Evolutionary conservation across 106 monocot species (phyloP), one percentile per base, ranked within the genome.

Genomic region (Dioscorea zingiberensis): DNA sequence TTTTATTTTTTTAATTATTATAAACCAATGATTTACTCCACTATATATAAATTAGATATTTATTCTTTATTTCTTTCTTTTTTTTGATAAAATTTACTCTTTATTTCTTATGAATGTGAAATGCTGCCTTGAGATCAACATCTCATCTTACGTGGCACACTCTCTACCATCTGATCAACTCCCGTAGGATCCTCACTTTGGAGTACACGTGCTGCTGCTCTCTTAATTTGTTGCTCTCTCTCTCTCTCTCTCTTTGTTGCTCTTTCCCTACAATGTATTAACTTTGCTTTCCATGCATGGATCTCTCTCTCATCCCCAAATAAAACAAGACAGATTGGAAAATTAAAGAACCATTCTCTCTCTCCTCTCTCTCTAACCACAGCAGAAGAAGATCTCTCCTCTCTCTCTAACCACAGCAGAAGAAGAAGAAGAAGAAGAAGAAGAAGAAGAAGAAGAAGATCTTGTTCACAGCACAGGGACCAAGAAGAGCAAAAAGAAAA

Each of bases 271-370:
- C 10, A 10, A 2, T 38, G 38, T 10, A 38, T 9, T 30, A 47
- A 12, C 44, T 63, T 63, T 63, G 63, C 63, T n/a, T 63, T 63
- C 63, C 63, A 63, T 63, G 63, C 63, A 63, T 63, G 63, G 44
- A 63, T 63, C 45, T 63, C 63, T 63, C 45, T 63, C 63, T 46
- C 45, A 19, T 46, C 21, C 63, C 45, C 14, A 29, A 29, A 61
- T 27, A 61, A 30, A 30, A 61, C 60, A 61, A 38, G 27, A 3
- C 13, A 25, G 8, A 21, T 18, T 29, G 60, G 28, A 22, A 63
- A n/a, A n/a, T n/a, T n/a, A n/a, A 28, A 63, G 30, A 32, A 46
- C 27, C 63, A 7, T 19, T 14, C 60, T n/a, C 16, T 61, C 27
- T 30, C 58, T 16, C 27, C 13, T 27, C 27, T 30, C n/a, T 29